A percentile compares a stretch with the other conserved stretches of the same genome.
phyloP scores from a whole-genome alignment of 352 stramenopile genomes.

The Nothophytophthora sp. region DNA sequence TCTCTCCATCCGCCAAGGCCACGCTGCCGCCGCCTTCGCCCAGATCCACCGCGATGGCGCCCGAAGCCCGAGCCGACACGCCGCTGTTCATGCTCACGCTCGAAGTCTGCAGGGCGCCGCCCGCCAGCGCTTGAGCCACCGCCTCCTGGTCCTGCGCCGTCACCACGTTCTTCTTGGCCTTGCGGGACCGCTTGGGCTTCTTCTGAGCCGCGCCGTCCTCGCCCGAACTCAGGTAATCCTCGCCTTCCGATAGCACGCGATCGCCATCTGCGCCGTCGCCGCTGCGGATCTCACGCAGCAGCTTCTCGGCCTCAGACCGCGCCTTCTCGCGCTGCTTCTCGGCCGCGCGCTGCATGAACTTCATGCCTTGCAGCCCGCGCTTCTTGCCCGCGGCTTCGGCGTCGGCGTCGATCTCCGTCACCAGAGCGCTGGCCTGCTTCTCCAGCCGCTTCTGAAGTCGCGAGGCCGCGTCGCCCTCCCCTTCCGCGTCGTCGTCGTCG shows the following conservation, averaged over 20 bases:
- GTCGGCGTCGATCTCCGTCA: conserved; percentile 77
- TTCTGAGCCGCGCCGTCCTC: conserved; percentile 30
- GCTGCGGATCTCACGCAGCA: conserved; percentile 94
- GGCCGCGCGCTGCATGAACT: conserved; percentile 98
- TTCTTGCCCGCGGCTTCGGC: conserved; percentile 48
- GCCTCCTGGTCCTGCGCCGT: conserved; percentile 54
- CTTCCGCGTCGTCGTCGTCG: conserved; percentile 45
- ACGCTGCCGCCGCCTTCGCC: conserved; percentile 36
- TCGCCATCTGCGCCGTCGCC: conserved; percentile 80
- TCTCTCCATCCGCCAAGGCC: conserved; percentile 26
- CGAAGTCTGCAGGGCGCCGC: conserved; percentile 56
- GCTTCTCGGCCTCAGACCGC: conserved; percentile 90
- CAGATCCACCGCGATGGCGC: conserved; percentile 75
- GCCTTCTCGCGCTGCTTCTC: conserved; percentile 94
- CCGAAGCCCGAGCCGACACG: conserved; percentile 61
- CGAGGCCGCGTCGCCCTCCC: conserved; percentile 50
- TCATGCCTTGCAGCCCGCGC: conserved; percentile 94
- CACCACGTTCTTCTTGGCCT: conserved; percentile 43
- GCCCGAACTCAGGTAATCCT: conserved; percentile 46
- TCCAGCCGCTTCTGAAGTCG: conserved; percentile 64
- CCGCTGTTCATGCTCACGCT: conserved; percentile 76
- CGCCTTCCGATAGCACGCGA: conserved; percentile 55
- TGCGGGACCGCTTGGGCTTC: conserved; percentile 29
- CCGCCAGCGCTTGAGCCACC: conserved; percentile 53
- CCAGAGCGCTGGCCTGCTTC: conserved; percentile 70